Evolutionary conservation across 257 asterid species (phyloP).

Genomic region (Forsythia suspensa): DNA sequence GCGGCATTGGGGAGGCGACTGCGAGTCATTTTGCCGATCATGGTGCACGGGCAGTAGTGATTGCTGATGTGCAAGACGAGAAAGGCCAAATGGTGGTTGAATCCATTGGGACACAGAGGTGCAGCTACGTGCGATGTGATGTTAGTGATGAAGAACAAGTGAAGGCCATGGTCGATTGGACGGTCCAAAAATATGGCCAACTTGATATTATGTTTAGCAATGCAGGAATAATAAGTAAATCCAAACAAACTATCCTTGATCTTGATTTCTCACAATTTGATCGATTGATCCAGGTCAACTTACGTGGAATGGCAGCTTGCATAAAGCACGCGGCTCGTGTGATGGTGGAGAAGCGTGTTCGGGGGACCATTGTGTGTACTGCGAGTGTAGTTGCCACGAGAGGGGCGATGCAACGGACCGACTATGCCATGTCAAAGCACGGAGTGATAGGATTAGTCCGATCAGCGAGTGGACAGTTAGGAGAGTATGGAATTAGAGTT

Average conservation of each 20-base stretch:
- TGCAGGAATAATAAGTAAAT: slow-evolving; percentile 29
- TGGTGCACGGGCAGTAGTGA: slow-evolving; percentile 50
- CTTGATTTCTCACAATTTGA: slow-evolving; percentile 36
- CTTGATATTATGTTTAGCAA: slow-evolving; percentile 53
- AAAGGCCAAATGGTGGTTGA: slow-evolving; percentile 40
- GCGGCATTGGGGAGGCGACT: slow-evolving; percentile 47
- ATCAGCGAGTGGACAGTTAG: slow-evolving; percentile 24
- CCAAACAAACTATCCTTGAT: slow-evolving; percentile 34
- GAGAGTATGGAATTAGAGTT: slow-evolving; percentile 31
- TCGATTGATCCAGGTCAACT: slow-evolving; percentile 25
- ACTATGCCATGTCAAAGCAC: slow-evolving; percentile 29
- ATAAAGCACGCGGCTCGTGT: slow-evolving; percentile 37
- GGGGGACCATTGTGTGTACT: slow-evolving; percentile 42
- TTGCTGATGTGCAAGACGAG: slow-evolving; percentile 47
- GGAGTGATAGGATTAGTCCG: slow-evolving; percentile 31
- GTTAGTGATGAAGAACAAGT: slow-evolving; percentile 54
- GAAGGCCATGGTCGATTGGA: slow-evolving; percentile 32
- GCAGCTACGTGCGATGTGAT: slow-evolving; percentile 46
- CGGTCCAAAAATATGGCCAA: slow-evolving; percentile 34
- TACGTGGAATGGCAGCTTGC: slow-evolving; percentile 34
- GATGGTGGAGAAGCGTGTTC: slow-evolving; percentile 21
- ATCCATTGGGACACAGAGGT: slow-evolving; percentile 36
- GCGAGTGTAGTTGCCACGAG: slow-evolving; percentile 28
- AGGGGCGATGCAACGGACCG: neutral
- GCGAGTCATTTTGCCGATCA: slow-evolving; percentile 38